A percentile compares a stretch with the other conserved stretches of the same genome.
phyloP scores from a whole-genome alignment of 176 grass and related monocot species.

The Hordeum vulgare region MorexV3_pseudomolecules_assembly NC_058519.1:112879677-112880176 shows the following conservation, averaged over 20 bases:
- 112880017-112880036: too few species aligned
- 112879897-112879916: constrained; percentile 34
- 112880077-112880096: too few species aligned
- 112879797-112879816: constrained; percentile 52
- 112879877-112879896: constrained; percentile 69
- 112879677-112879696: constrained; percentile 62
- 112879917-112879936: constrained; percentile 52
- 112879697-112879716: constrained; percentile 73
- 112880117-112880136: too few species aligned
- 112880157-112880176: too few species aligned
- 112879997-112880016: too few species aligned
- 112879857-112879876: constrained; percentile 64
- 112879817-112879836: constrained; percentile 51
- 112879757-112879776: constrained; percentile 83
- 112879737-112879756: constrained; percentile 63
- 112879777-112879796: constrained; percentile 50
- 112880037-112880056: too few species aligned
- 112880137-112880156: too few species aligned
- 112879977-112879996: too few species aligned
- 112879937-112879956: constrained; percentile 89
- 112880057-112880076: too few species aligned
- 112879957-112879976: too few species aligned
- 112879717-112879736: constrained; percentile 73
- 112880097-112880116: too few species aligned
- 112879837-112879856: constrained; percentile 78